A percentile compares a stretch with the other conserved stretches of the same genome.
These are phyloP conservation scores for Conringia planisiliqua DNA, from an alignment of 345 rosid species.

Conservation along the genomic window DNA sequence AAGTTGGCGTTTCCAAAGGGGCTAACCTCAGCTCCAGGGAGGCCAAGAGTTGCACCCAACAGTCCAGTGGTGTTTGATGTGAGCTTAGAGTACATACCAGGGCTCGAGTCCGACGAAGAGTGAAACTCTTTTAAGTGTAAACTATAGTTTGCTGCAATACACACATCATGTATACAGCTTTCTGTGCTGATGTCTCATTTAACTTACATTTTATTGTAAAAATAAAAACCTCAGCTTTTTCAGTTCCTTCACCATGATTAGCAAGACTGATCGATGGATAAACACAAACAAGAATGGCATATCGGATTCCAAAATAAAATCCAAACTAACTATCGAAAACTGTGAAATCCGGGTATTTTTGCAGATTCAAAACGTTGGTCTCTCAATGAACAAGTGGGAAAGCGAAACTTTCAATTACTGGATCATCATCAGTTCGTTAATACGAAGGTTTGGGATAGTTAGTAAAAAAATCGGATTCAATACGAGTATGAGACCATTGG, in stretches of 20 bases:
- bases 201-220: background rate
- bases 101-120: constrained; percentile 71
- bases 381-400: too few species aligned
- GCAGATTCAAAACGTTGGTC: too few species aligned
- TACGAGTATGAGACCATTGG: background rate
- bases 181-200: background rate
- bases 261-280: too few species aligned
- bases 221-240: background rate
- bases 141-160: background rate
- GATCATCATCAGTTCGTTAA: too few species aligned
- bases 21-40: constrained; percentile 83
- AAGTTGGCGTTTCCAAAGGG: constrained; percentile 97
- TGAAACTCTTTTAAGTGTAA: constrained; percentile 2
- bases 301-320: too few species aligned
- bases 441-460: too few species aligned
- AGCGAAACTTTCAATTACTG: too few species aligned
- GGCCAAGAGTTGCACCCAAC: constrained; percentile 92
- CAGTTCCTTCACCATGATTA: background rate
- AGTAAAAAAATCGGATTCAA: background rate
- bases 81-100: constrained; percentile 89
- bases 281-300: too few species aligned
- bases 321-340: too few species aligned
- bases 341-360: too few species aligned
- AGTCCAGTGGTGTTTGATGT: constrained; percentile 88
- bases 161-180: background rate